Conservation (phyloP, 75 land plant genomes). For the Sequoia sempervirens region DNA sequence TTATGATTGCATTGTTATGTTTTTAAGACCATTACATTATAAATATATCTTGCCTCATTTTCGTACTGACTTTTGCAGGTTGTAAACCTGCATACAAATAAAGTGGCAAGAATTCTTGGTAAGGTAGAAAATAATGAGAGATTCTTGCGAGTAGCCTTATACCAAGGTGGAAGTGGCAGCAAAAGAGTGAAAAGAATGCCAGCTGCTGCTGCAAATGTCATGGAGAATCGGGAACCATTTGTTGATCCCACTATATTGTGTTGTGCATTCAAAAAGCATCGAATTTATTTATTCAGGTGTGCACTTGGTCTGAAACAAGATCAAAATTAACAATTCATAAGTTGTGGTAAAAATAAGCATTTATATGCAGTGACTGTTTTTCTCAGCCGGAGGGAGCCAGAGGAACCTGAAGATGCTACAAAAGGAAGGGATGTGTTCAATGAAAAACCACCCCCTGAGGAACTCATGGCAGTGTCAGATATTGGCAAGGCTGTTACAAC, state of each 20-base stretch:
- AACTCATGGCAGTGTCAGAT: constrained; percentile 90
- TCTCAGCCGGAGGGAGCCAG: constrained; percentile 92
- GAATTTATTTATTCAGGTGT: constrained; percentile 94
- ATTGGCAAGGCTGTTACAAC: constrained; percentile 83
- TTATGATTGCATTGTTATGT: background rate
- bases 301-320: background rate
- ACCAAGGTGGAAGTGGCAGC: constrained; percentile 88
- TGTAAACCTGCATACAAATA: constrained; percentile 93
- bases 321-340: background rate
- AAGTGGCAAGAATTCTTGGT: constrained; percentile 93
- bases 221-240: constrained; percentile 84
- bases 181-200: constrained; percentile 94
- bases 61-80: constrained; percentile 38
- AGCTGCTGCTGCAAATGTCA: constrained; percentile 82
- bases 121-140: constrained; percentile 99
- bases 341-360: background rate
- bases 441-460: constrained; percentile 99
- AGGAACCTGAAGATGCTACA: constrained; percentile 97
- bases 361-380: background rate
- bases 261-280: constrained; percentile 97
- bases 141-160: constrained; percentile 83
- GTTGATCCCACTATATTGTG: constrained; percentile 88
- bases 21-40: background rate
- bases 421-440: constrained; percentile 99
- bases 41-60: background rate